Conservation (phyloP, 768 basidiomycete genomes). For the Lepiota brunneoincarnata region DNA sequence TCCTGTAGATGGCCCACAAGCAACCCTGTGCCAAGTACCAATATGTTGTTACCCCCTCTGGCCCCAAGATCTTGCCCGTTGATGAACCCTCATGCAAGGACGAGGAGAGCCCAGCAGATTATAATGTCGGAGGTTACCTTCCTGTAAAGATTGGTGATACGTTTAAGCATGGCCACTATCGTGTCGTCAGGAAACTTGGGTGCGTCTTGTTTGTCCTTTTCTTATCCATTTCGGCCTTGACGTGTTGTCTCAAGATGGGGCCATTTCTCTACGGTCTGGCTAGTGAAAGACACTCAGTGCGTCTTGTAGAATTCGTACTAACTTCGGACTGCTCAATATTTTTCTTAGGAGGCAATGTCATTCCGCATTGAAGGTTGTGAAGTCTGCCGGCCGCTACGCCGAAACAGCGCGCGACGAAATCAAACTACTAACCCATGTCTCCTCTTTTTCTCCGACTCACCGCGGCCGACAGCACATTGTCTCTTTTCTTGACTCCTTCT, state of each 20-base stretch:
- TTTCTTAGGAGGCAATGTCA: constrained; percentile 61
- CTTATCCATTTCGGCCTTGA: constrained; percentile 20
- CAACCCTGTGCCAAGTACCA: constrained; percentile 69
- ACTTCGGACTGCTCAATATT: constrained; percentile 5
- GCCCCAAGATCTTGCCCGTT: constrained; percentile 70
- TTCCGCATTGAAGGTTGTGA: constrained; percentile 92
- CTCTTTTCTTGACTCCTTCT: constrained; percentile 88
- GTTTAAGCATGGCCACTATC: constrained; percentile 84
- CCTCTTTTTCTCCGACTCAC: constrained; percentile 68
- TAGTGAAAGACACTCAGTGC: constrained; percentile 75
- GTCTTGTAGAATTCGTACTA: constrained; percentile 26
- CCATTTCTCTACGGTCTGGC: constrained; percentile 94
- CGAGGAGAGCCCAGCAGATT: constrained; percentile 82
- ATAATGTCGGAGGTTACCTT: constrained; percentile 80
- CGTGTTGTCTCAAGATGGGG: constrained; percentile 64
- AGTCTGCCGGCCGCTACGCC: constrained; percentile 92
- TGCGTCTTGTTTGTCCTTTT: constrained; percentile 27
- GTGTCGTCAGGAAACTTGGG: constrained; percentile 89
- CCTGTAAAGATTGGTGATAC: constrained; percentile 77
- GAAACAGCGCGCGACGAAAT: constrained; percentile 98
- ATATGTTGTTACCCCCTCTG: constrained; percentile 66
- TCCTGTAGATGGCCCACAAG: constrained; percentile 60
- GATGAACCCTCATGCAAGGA: constrained; percentile 65
- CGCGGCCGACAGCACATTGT: constrained; percentile 81
- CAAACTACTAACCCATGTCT: constrained; percentile 79